A percentile compares a stretch with the other conserved stretches of the same genome.
These are phyloP conservation scores for Eucalyptus microcorys DNA, from an alignment of 345 rosid genomes.

Conservation along the genomic window DNA sequence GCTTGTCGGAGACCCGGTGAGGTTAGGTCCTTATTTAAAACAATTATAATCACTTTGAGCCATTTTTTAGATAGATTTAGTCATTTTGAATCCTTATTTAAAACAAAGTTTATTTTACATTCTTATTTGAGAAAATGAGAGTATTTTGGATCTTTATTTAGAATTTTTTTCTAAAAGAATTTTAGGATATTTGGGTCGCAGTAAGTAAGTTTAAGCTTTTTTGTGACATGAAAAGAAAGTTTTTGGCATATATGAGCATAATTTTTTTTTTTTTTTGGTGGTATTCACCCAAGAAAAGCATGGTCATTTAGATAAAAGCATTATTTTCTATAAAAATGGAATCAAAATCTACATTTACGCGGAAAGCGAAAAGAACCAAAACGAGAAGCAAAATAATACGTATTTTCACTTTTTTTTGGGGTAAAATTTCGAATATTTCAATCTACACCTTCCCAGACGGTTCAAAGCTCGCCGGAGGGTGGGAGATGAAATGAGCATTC, in stretches of 20 bases:
- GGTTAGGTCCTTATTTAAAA: too few species aligned
- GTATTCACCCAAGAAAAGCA: background rate
- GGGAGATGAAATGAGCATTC: background rate
- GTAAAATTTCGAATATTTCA: background rate
- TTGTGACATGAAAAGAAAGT: accelerated
- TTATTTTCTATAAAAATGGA: too few species aligned
- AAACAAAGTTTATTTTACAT: accelerated
- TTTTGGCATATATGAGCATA: too few species aligned
- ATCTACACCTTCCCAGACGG: background rate
- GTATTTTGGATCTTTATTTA: too few species aligned
- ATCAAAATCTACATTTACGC: background rate
- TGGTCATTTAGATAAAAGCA: background rate
- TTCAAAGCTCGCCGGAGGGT: background rate
- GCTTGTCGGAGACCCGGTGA: too few species aligned
- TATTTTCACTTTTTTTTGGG: background rate
- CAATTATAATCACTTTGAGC: too few species aligned
- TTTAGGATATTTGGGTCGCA: accelerated
- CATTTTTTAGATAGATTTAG: too few species aligned
- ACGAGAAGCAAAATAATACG: background rate
- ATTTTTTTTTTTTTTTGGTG: too few species aligned
- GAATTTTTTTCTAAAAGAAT: accelerated
- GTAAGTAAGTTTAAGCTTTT: accelerated
- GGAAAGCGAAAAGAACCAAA: background rate
- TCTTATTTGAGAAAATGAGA: accelerated
- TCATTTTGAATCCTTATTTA: accelerated